Evolutionary conservation across 345 rosid species (phyloP), one percentile per base, ranked within the genome.

Genomic region (Dimocarpus longan): DNA sequence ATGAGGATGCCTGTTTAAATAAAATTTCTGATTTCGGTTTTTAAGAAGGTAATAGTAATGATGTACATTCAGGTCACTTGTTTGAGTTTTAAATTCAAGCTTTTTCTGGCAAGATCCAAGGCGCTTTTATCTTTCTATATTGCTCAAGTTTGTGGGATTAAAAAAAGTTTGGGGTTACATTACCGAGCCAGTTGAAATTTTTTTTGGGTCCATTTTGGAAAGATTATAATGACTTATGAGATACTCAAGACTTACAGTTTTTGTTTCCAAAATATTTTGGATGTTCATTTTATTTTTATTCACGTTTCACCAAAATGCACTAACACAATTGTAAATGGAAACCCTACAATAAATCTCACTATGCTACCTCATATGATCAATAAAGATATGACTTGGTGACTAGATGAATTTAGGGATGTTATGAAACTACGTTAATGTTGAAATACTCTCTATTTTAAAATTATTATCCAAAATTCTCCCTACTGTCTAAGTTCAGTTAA

Each of bases 1-100:
- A 83, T 81, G 85, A 80, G 68, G 80, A 88, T 88, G 84, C 91
- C 91, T 1, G 86, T 84, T 70, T 86, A 82, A 71, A 75, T 16
- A 84, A 74, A 32, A 72, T 16, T 63, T 78, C 15, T 75, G 15
- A 7, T 21, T 40, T 12, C 19, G 24, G 21, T 42, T 42, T 39
- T 62, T 39, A 19, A 59, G 39, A 24, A 60, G 68, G 50, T 22
- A 21, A 40, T 62, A 15, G 56, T n/a, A 46, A 60, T 43, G 56
- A 46, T 64, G 60, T 64, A 64, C 57, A 48, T 64, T 6, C 18
- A 18, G 70, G 11, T 46, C 39, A 43, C 16, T 13, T 42, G 39
- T 74, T 59, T 28, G 19, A 6, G n/a, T 2, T 59, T 73, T 39
- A 54, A 37, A 32, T 2, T 54, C 12, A 32, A 37, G 48, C 13